phyloP scores from a whole-genome alignment of 768 basidiomycete genomes.

The Boletus sp. region DNA sequence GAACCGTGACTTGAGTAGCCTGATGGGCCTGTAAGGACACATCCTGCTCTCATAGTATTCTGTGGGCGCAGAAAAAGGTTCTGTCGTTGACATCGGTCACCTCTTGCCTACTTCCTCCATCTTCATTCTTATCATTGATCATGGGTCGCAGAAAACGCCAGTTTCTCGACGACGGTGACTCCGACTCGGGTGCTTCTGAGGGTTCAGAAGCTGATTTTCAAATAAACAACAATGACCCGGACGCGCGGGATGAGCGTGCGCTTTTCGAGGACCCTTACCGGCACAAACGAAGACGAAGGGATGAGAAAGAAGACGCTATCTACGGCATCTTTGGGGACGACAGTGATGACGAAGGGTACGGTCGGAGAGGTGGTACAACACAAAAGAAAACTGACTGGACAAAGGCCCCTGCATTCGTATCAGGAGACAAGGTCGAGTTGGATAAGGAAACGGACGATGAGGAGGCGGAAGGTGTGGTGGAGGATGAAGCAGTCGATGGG shows the following conservation, averaged over 20 bases:
- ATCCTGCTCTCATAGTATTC: too few species aligned
- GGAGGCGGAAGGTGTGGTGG: constrained; percentile 35
- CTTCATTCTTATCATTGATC: background rate
- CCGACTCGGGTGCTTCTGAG: constrained; percentile 70
- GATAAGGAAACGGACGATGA: constrained; percentile 43
- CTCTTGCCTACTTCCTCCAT: too few species aligned
- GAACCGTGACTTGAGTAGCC: too few species aligned
- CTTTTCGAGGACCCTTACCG: constrained; percentile 78
- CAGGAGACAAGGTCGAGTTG: constrained; percentile 45
- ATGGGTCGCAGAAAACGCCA: constrained; percentile 81
- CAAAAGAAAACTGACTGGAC: constrained; percentile 63
- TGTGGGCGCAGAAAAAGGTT: too few species aligned
- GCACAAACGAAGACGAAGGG: constrained; percentile 62
- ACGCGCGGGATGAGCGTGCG: constrained; percentile 68
- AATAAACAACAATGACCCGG: constrained; percentile 51
- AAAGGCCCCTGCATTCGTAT: constrained; percentile 74
- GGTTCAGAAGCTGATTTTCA: constrained; percentile 54
- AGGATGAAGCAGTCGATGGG: constrained; percentile 36
- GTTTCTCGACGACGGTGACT: constrained; percentile 69
- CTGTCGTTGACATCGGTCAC: too few species aligned
- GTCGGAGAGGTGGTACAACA: constrained; percentile 23
- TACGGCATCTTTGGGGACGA: constrained; percentile 77
- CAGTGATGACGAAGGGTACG: constrained; percentile 58
- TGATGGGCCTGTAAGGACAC: too few species aligned
- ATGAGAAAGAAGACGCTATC: constrained; percentile 69